Evolutionary conservation across 2,329 filamentous ascomycete species (phyloP), one percentile per base, ranked within the genome.

Genomic region (Chaetomium globosum): DNA sequence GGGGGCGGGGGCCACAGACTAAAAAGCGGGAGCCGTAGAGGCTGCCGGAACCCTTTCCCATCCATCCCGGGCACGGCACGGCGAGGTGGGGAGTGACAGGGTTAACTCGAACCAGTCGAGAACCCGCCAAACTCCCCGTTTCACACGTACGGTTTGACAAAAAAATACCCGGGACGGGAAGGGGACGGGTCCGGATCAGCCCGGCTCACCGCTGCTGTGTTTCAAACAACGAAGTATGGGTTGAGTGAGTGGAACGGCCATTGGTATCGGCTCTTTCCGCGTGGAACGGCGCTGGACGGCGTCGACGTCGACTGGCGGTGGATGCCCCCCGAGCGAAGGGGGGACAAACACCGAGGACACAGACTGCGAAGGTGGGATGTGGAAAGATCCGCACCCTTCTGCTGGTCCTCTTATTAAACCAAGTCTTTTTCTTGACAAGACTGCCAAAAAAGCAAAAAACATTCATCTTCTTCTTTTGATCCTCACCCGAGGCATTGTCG

Each of bases 401-500:
- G 39, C 52, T 60, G 59, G 49, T 55, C 55, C 58, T 64, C 61
- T 51, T 51, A 60, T 64, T 59, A 51, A 59, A 51, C 58, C 31
- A 43, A 33, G 52, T 59, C 46, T 54, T 55, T 43, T 43, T 43
- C 16, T 43, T 19, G 39, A 43, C 39, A 43, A 16, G 39, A 43
- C 39, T 55, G 23, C 19, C 21, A 36, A 36, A 36, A 53, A 21
- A 21, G 28, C 31, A 46, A 36, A 43, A 36, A 61, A 43, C 33
- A n/a, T 43, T 43, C 48, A 59, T 64, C 49, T 65, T 69, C 70
- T 68, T 72, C 68, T 63, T 68, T 64, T 70, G 61, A 73, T 46
- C 72, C 70, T 72, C 69, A 65, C 71, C 71, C 71, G 68, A 72
- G 70, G 69, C 67, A 66, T 46, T 36, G 64, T 59, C 54, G 68